phyloP scores from a whole-genome alignment of 1,284 basidiomycete genomes.

The Puccinia horiana region DNA sequence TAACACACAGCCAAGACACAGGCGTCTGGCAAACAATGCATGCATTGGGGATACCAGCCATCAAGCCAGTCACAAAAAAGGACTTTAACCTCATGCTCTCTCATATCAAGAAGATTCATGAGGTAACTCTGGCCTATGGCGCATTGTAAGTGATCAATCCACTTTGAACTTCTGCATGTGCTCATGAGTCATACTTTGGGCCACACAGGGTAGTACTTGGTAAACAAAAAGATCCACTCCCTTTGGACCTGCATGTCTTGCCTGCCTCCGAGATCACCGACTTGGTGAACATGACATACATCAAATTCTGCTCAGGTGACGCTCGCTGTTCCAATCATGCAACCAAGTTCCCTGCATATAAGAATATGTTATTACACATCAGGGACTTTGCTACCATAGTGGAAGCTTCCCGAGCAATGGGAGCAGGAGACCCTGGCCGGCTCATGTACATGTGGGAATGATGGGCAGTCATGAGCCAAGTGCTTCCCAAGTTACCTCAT shows the following conservation, averaged over 20 bases:
- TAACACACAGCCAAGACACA: not conserved
- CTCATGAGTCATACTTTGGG: not conserved
- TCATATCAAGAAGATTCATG: not conserved
- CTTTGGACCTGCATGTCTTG: too few relatives aligned
- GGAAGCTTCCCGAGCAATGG: not conserved
- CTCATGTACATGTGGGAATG: not conserved
- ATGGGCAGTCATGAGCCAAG: conserved; percentile 7
- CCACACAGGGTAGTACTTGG: too few relatives aligned
- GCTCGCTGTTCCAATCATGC: too few relatives aligned
- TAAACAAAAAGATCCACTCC: too few relatives aligned
- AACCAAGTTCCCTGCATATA: not conserved
- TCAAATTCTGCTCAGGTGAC: not conserved
- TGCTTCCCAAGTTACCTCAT: not conserved
- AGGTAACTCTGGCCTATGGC: not conserved
- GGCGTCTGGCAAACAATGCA: not conserved
- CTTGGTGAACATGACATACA: not conserved
- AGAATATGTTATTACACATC: not conserved
- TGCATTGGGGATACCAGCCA: not conserved
- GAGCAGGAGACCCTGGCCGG: not conserved
- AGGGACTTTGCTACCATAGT: not conserved
- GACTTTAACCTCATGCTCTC: too few relatives aligned
- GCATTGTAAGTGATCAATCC: not conserved
- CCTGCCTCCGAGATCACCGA: not conserved
- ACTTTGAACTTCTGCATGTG: not conserved
- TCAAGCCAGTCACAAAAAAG: not conserved